Evolutionary conservation across 306 rosid genomes (phyloP), one percentile per base, ranked within the genome.

Genomic region (Calophaca sinica): DNA sequence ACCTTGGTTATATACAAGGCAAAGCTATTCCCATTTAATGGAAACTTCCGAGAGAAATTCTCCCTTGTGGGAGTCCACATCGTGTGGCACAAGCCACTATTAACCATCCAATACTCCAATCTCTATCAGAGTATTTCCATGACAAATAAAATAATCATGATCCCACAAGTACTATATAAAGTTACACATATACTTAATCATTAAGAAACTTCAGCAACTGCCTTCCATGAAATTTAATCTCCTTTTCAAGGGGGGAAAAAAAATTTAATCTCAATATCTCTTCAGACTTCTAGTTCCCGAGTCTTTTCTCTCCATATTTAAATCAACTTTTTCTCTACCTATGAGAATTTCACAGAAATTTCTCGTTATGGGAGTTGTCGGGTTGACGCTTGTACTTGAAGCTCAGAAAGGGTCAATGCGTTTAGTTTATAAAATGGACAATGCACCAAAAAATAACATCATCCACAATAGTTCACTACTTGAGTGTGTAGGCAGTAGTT

Each of bases 341-440:
- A 0, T 42, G 48, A 7, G 48, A 42, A 42, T 42, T 42, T 42
- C 48, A 9, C 2, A 42, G 48, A 42, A 42, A 42, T 42, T 42
- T 39, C 44, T 71, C 66, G 79, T 76, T 77, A 28, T 3, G 1
- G 38, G 45, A 7, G 59, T 81, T 81, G 82, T 71, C 72, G 45
- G 10, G 59, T 81, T 81, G 82, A 76, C 72, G 45, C 82, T 64
- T 76, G 41, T 0, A 9, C 7, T 9, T 33, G 74, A 81, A 63
- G 74, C 55, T 58, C 7, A 62, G 41, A 35, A 14, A 3, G 26
- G 9, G 74, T 66, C 54, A 15, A 4, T 26, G 33, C 32, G 7
- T 9, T 62, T 8, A 11, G 54, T 5, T 5, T 64, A 75, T 64
- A 75, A 63, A 51, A 6, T 26, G 54, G 51, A 12, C 6, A 51